These are phyloP conservation scores for Sonneratia caseolaris DNA, from an alignment of 345 rosid species.

Conservation along the genomic window DNA sequence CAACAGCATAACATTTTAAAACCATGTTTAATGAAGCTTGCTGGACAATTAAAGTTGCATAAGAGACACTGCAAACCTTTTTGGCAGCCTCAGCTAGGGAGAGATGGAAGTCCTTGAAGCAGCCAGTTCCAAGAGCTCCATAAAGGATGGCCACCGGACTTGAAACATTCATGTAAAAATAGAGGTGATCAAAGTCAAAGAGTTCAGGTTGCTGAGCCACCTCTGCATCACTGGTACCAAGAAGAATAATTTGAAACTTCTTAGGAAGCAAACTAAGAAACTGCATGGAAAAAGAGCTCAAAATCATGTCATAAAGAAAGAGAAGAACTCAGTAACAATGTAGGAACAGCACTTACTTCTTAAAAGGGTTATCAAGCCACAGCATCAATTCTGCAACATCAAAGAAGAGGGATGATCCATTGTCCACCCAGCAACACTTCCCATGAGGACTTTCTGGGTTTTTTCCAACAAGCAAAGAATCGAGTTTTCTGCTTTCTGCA, in stretches of 20 bases:
- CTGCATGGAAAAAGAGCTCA: not conserved
- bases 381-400: conserved; percentile 49
- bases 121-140: conserved; percentile 86
- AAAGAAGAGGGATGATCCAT: conserved; percentile 65
- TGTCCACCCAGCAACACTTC: conserved; percentile 94
- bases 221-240: conserved; percentile 41
- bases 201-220: conserved; percentile 69
- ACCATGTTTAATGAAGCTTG: not conserved
- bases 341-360: conserved; percentile 31
- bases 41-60: not conserved
- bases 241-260: conserved; percentile 5
- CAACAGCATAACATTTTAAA: not conserved
- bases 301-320: not conserved
- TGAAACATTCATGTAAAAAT: conserved; percentile 46
- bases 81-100: conserved; percentile 59
- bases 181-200: conserved; percentile 77
- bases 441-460: conserved; percentile 45
- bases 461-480: conserved; percentile 40
- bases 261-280: conserved; percentile 14
- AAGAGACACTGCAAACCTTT: conserved; percentile 33
- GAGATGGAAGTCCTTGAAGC: conserved; percentile 71
- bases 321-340: not conserved
- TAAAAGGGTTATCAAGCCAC: conserved; percentile 47
- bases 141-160: conserved; percentile 68
- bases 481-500: conserved; percentile 20